Evolutionary conservation across 2,329 filamentous ascomycete species (phyloP).

Genomic region (Trichoderma aggressivum): DNA sequence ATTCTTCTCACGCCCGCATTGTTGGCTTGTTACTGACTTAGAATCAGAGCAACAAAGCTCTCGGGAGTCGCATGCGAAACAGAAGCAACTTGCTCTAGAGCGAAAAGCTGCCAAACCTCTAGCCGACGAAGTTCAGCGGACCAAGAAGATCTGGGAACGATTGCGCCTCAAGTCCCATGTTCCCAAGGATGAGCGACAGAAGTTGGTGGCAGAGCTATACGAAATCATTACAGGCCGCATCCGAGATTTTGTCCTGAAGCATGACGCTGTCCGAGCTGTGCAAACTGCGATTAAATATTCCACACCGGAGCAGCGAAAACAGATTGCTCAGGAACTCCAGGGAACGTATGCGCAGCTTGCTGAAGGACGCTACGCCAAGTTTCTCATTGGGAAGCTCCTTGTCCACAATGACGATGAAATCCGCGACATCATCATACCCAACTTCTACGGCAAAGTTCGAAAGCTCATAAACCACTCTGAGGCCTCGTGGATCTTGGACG

Average conservation of each 20-base stretch:
- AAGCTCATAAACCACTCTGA: constrained; percentile 95
- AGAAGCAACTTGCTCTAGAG: constrained; percentile 82
- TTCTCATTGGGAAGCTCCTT: constrained; percentile 90
- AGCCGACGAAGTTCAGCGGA: constrained; percentile 80
- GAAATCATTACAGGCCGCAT: constrained; percentile 86
- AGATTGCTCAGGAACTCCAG: constrained; percentile 82
- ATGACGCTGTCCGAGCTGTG: constrained; percentile 93
- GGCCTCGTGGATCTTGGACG: constrained; percentile 95
- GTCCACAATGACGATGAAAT: constrained; percentile 88
- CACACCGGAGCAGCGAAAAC: constrained; percentile 75
- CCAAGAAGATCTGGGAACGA: constrained; percentile 97
- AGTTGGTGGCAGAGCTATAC: constrained; percentile 85
- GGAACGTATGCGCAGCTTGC: constrained; percentile 81
- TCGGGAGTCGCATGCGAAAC: constrained; percentile 86
- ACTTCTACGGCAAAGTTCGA: constrained; percentile 92
- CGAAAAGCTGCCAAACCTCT: constrained; percentile 91
- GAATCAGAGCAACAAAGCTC: constrained; percentile 54
- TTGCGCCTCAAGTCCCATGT: constrained; percentile 91
- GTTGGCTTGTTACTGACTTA: not conserved
- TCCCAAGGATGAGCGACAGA: constrained; percentile 80
- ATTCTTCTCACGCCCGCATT: constrained; percentile 1
- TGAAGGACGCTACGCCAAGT: constrained; percentile 96
- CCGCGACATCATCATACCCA: constrained; percentile 81
- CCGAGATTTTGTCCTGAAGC: constrained; percentile 96
- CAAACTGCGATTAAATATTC: constrained; percentile 98